A percentile compares a stretch with the other conserved stretches of the same genome.
phyloP scores from a whole-genome alignment of 2,329 filamentous ascomycete genomes.

The Cryphonectria japonica region DNA sequence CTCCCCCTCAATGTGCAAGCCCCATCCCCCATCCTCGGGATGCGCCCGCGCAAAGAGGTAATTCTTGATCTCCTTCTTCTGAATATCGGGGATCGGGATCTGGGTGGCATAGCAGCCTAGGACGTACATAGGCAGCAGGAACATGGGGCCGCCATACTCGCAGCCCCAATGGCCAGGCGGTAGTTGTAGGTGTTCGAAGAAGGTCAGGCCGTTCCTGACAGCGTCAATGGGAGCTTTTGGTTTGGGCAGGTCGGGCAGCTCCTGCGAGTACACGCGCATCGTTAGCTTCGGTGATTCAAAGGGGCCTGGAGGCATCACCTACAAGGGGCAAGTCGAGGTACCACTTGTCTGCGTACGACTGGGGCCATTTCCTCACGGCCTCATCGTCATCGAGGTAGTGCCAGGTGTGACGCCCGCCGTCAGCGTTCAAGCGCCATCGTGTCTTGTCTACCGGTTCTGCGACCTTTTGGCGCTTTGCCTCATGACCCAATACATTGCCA shows the following conservation, averaged over 20 bases:
- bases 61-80: constrained; percentile 86
- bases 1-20: constrained; percentile 90
- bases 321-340: constrained; percentile 81
- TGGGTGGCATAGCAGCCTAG: constrained; percentile 88
- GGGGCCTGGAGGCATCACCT: constrained; percentile 32
- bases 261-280: constrained; percentile 51
- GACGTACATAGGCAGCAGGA: constrained; percentile 83
- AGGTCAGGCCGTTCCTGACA: constrained; percentile 80
- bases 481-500: constrained; percentile 34
- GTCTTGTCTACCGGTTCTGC: constrained; percentile 73
- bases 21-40: constrained; percentile 93
- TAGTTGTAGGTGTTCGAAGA: constrained; percentile 89
- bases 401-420: constrained; percentile 89
- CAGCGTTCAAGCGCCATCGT: constrained; percentile 83
- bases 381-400: constrained; percentile 81
- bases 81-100: constrained; percentile 79
- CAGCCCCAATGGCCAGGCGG: constrained; percentile 93
- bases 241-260: constrained; percentile 70
- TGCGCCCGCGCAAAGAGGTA: constrained; percentile 88
- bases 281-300: constrained; percentile 3
- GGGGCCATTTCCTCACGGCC: constrained; percentile 77
- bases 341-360: constrained; percentile 87
- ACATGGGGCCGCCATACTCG: constrained; percentile 98
- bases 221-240: constrained; percentile 76
- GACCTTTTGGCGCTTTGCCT: constrained; percentile 51